These are phyloP conservation scores for Paspalum vaginatum DNA, from an alignment of 176 grass and related monocot genomes.

Conservation along the genomic window DNA sequence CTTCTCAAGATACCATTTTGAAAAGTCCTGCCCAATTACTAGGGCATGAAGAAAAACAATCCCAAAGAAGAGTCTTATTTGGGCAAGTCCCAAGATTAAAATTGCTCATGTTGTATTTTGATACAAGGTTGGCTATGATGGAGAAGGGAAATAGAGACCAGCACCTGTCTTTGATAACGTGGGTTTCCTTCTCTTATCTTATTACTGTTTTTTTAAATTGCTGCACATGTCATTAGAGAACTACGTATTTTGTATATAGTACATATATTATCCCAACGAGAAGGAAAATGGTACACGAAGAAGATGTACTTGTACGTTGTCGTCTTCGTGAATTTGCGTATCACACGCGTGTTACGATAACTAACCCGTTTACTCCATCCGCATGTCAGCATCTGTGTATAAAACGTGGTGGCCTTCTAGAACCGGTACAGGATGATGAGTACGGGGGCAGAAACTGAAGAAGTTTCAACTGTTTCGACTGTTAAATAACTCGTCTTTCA, in stretches of 20 bases:
- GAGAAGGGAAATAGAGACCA: background rate
- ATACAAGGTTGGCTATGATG: background rate
- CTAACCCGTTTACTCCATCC: background rate
- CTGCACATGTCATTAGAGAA: background rate
- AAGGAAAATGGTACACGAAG: background rate
- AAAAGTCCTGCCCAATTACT: background rate
- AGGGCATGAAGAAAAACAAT: background rate
- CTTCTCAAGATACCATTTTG: background rate
- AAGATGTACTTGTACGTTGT: background rate
- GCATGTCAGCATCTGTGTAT: background rate
- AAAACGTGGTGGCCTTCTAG: background rate
- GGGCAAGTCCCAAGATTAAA: background rate
- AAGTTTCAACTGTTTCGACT: background rate
- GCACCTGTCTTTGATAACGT: background rate
- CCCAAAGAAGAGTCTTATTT: background rate
- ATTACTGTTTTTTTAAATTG: background rate
- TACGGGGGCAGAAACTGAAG: background rate
- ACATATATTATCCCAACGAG: background rate
- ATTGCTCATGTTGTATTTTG: background rate
- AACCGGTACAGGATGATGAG: background rate
- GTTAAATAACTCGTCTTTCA: background rate
- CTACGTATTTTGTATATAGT: background rate
- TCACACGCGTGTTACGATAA: background rate
- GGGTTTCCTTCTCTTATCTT: background rate
- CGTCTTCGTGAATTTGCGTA: background rate